A percentile compares a stretch with the other conserved stretches of the same genome.
phyloP scores from a whole-genome alignment of 768 basidiomycete genomes.

The Dictyophora rubrovolvata region DNA sequence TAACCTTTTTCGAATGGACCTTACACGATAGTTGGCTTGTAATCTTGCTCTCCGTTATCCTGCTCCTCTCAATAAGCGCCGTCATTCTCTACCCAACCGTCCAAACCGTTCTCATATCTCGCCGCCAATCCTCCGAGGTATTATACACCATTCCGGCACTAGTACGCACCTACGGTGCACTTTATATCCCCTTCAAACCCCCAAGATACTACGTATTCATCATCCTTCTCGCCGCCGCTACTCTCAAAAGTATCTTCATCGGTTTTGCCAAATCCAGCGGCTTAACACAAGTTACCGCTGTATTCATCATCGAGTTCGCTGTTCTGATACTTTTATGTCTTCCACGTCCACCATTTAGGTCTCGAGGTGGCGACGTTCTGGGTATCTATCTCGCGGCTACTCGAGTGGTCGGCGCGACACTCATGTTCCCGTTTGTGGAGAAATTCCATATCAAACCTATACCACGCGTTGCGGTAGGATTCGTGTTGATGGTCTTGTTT shows the following conservation, averaged over 20 bases:
- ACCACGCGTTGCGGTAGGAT: conserved; percentile 71
- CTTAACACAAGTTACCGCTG: conserved; percentile 55
- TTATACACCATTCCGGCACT: conserved; percentile 26
- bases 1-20: conserved; percentile 87
- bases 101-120: conserved; percentile 37
- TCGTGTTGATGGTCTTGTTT: conserved; percentile 61
- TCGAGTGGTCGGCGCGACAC: conserved; percentile 56
- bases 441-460: conserved; percentile 57
- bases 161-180: conserved; percentile 39
- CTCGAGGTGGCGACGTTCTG: conserved; percentile 62
- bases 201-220: conserved; percentile 61
- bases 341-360: conserved; percentile 47
- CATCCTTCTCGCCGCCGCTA: conserved; percentile 41
- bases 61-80: conserved; percentile 42
- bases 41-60: conserved; percentile 64
- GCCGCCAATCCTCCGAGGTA: conserved; percentile 28
- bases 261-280: conserved; percentile 53
- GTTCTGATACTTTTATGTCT: conserved; percentile 35
- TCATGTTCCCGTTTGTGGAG: conserved; percentile 72
- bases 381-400: conserved; percentile 54
- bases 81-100: conserved; percentile 41
- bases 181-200: conserved; percentile 58
- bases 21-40: conserved; percentile 83
- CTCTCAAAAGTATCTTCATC: conserved; percentile 66
- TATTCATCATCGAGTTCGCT: conserved; percentile 57